These are phyloP conservation scores for Macaranga tanarius DNA, from an alignment of 441 rosid species.

Conservation along the genomic window DNA sequence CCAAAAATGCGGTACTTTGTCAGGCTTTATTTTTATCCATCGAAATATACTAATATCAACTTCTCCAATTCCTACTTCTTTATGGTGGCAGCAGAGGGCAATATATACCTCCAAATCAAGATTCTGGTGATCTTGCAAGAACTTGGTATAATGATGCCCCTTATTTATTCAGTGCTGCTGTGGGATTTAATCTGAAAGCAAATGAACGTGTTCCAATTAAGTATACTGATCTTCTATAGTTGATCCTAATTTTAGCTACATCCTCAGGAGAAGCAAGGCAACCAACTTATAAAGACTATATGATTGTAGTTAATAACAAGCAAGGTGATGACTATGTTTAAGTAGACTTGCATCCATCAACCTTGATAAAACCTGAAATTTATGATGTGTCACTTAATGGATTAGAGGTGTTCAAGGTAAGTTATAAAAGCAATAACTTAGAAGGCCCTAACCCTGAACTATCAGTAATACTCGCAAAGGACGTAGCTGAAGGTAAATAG, in stretches of 20 bases:
- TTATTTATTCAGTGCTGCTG: slow-evolving; percentile 41
- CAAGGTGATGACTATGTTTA: slow-evolving; percentile 36
- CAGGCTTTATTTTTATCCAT: slow-evolving; percentile 58
- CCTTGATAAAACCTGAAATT: slow-evolving; percentile 36
- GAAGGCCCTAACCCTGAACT: slow-evolving; percentile 61
- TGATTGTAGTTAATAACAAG: slow-evolving; percentile 32
- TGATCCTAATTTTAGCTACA: slow-evolving; percentile 55
- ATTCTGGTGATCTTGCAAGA: slow-evolving; percentile 48
- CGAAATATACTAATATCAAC: slow-evolving; percentile 41
- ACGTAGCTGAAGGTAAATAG: slow-evolving; percentile 10
- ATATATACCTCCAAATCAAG: slow-evolving; percentile 43
- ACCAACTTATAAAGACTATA: slow-evolving; percentile 57
- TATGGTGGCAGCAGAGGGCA: slow-evolving; percentile 45
- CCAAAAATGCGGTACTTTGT: slow-evolving; percentile 35
- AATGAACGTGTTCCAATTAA: slow-evolving; percentile 21
- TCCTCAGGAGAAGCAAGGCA: slow-evolving; percentile 39
- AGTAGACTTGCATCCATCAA: slow-evolving; percentile 47
- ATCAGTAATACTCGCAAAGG: slow-evolving; percentile 43
- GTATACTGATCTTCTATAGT: slow-evolving; percentile 39
- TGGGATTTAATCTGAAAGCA: slow-evolving; percentile 35
- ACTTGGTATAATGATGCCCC: slow-evolving; percentile 63
- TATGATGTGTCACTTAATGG: slow-evolving; percentile 58
- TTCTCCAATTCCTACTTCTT: slow-evolving; percentile 52
- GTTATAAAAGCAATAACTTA: slow-evolving; percentile 35
- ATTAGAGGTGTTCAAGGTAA: slow-evolving; percentile 62